A percentile compares a stretch with the other conserved stretches of the same genome.
These are phyloP conservation scores for Debaryomyces coudertii DNA, from an alignment of 1,139 yeast species.

Conservation along the genomic window DNA sequence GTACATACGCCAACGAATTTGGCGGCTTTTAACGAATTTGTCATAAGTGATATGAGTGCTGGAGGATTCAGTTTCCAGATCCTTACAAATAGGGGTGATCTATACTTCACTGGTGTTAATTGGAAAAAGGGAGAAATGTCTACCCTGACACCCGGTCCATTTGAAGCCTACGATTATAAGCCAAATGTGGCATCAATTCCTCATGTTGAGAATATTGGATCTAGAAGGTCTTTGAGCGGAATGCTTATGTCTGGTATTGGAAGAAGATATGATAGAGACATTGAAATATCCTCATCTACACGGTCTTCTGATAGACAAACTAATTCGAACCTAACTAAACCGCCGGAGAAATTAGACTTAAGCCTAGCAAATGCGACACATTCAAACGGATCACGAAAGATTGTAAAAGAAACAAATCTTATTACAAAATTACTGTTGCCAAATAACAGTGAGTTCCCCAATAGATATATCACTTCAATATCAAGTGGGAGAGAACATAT, in stretches of 20 bases:
- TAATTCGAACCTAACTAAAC: slow-evolving; percentile 23
- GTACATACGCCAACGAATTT: slow-evolving; percentile 48
- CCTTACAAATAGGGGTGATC: slow-evolving; percentile 54
- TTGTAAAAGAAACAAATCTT: slow-evolving; percentile 31
- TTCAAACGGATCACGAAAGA: slow-evolving; percentile 2
- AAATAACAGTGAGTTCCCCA: slow-evolving; percentile 15
- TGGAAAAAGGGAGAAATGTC: slow-evolving; percentile 42
- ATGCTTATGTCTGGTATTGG: slow-evolving; percentile 13
- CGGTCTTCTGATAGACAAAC: slow-evolving; percentile 14
- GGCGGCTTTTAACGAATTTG: slow-evolving; percentile 32
- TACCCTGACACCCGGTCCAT: slow-evolving; percentile 27
- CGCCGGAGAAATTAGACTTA: slow-evolving; percentile 25
- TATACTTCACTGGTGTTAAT: slow-evolving; percentile 56
- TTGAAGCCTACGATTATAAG: slow-evolving; percentile 19
- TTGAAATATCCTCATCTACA: slow-evolving; percentile 1
- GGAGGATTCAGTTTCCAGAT: slow-evolving; percentile 73
- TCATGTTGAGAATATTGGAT: slow-evolving; percentile 14
- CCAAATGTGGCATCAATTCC: slow-evolving; percentile 16
- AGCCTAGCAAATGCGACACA: slow-evolving; percentile 7
- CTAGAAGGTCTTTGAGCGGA: slow-evolving; percentile 18
- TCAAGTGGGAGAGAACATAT: slow-evolving; percentile 71
- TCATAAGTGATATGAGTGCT: slow-evolving; percentile 59
- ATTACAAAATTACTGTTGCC: slow-evolving; percentile 34
- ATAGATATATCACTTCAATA: slow-evolving; percentile 46
- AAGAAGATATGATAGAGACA: slow-evolving; percentile 14